Percentiles rank a stretch among this genome's conserved stretches.
Evolutionary conservation across 257 asterid species (phyloP).

Genomic region (Striga asiatica): DNA sequence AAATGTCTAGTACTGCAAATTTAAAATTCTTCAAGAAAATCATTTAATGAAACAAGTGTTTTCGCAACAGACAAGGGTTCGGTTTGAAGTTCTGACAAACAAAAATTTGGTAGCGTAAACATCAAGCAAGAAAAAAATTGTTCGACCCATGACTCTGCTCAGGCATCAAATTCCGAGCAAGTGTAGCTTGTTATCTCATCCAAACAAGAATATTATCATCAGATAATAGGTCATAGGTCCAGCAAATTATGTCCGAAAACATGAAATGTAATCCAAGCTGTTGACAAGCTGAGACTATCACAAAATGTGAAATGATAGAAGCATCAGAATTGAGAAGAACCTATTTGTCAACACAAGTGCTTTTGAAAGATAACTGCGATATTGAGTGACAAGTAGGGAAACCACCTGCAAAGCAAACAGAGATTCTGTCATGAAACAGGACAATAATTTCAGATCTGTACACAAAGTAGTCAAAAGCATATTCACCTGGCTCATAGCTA

Average conservation of each 20-base stretch:
- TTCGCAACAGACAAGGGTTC: constrained; percentile 1
- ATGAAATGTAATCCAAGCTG: neutral
- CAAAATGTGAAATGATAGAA: neutral
- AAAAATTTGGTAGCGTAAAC: neutral
- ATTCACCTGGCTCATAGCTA: constrained; percentile 77
- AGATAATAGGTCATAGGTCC: neutral
- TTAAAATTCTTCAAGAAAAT: constrained; percentile 2
- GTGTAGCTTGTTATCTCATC: neutral
- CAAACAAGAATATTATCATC: constrained; percentile 6
- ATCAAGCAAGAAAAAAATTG: neutral
- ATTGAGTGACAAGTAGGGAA: constrained; percentile 68
- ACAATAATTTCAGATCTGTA: constrained; percentile 6
- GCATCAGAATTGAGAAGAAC: constrained; percentile 24
- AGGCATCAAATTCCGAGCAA: neutral
- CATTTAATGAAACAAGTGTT: constrained; percentile 2
- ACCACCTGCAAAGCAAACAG: constrained; percentile 48
- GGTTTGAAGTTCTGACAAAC: neutral
- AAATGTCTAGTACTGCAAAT: neutral
- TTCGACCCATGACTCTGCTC: neutral
- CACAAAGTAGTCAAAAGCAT: constrained; percentile 14
- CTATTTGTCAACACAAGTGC: constrained; percentile 92
- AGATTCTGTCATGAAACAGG: constrained; percentile 8
- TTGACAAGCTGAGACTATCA: neutral
- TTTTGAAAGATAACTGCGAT: constrained; percentile 80
- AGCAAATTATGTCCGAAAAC: neutral